Conservation (phyloP, 495 filamentous ascomycete genomes). For the Physcia stellaris region DNA sequence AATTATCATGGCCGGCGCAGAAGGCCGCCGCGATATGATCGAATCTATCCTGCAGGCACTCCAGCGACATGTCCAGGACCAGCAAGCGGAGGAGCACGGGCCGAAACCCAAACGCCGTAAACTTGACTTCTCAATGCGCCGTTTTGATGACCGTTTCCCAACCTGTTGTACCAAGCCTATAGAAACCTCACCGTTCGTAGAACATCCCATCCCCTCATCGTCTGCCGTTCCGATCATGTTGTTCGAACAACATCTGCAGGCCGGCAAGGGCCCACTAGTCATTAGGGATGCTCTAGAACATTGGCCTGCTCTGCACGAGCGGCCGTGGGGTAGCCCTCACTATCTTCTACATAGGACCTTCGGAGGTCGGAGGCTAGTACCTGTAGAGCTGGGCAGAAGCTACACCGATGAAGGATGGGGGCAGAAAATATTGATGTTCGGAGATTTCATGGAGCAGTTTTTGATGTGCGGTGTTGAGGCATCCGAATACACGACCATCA, state of each 20-base stretch:
- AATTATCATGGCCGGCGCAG: conserved; percentile 68
- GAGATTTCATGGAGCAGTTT: conserved; percentile 52
- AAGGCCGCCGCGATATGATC: conserved; percentile 47
- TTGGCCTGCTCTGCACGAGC: conserved; percentile 67
- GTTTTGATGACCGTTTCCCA: conserved; percentile 23
- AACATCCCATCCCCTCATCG: not conserved
- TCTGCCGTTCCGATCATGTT: conserved; percentile 16
- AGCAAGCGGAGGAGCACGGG: conserved; percentile 23
- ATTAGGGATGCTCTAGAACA: conserved; percentile 46
- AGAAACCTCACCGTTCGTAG: conserved; percentile 14
- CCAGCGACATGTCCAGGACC: conserved; percentile 4
- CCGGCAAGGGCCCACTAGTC: conserved; percentile 47
- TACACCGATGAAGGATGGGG: conserved; percentile 84
- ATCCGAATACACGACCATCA: too few relatives aligned
- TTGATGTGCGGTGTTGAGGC: conserved; percentile 23
- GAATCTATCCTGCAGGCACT: conserved; percentile 30
- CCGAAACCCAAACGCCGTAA: conserved; percentile 6
- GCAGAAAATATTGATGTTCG: conserved; percentile 67
- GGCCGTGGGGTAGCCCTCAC: conserved; percentile 55
- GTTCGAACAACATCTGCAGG: conserved; percentile 50
- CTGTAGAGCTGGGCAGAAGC: conserved; percentile 76
- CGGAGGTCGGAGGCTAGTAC: conserved; percentile 63
- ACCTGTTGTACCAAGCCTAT: not conserved
- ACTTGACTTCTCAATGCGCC: not conserved
- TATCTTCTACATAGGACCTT: conserved; percentile 71